Evolutionary conservation across 495 filamentous ascomycete species (phyloP).

Genomic region (Lentithecium fluviatile): DNA sequence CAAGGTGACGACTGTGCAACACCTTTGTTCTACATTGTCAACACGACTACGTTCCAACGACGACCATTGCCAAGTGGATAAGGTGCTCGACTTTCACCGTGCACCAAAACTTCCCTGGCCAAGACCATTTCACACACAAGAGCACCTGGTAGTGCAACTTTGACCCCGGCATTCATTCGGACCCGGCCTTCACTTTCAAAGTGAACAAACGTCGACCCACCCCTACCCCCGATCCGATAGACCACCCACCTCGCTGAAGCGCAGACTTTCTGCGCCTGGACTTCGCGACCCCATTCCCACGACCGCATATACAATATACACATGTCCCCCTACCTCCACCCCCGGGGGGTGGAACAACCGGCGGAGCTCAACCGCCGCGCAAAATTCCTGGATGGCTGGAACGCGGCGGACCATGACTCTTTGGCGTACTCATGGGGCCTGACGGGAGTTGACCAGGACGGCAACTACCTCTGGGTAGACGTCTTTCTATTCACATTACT

Average conservation of each 20-base stretch:
- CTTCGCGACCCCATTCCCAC: neutral
- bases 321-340: slow-evolving; percentile 18
- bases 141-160: neutral
- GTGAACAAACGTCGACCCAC: too few relatives aligned
- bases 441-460: slow-evolving; percentile 42
- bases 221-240: too few relatives aligned
- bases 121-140: neutral
- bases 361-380: neutral
- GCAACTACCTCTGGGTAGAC: slow-evolving; percentile 43
- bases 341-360: slow-evolving; percentile 24
- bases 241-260: too few relatives aligned
- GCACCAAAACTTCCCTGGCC: neutral
- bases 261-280: neutral
- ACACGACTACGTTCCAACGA: slow-evolving; percentile 14
- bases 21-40: slow-evolving; percentile 17
- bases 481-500: slow-evolving; percentile 46
- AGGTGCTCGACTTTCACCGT: too few relatives aligned
- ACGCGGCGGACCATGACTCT: slow-evolving; percentile 1
- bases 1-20: slow-evolving; percentile 13
- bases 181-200: too few relatives aligned
- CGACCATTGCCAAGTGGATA: too few relatives aligned
- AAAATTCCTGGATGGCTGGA: slow-evolving; percentile 12
- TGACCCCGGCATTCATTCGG: neutral
- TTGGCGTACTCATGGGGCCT: slow-evolving; percentile 39
- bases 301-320: neutral